Evolutionary conservation across 768 basidiomycete genomes (phyloP), one percentile per base, ranked within the genome.

Genomic region (Lanmaoa rubissima): DNA sequence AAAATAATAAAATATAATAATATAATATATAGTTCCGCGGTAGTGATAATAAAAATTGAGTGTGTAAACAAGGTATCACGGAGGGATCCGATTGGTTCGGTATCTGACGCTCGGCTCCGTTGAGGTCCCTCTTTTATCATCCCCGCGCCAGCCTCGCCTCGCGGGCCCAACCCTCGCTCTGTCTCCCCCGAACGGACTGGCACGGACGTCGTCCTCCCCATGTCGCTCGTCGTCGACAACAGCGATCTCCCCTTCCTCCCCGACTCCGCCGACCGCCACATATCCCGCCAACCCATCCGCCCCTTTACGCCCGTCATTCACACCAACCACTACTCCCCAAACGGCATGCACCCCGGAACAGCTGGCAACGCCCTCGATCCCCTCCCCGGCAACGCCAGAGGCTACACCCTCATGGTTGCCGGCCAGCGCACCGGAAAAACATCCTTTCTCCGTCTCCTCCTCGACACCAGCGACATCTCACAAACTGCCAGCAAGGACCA

Each of bases 371-470:
- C 58, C 63, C 56, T 64, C 65, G 67, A 65, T 66, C 52, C 59
- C 61, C 60, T 58, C 55, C 54, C 55, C 64, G 57, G 53, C 67
- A 59, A 58, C 55, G 61, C 66, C 68, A 69, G 64, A 66, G 75
- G 76, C 38, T 82, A 82, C 76, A 86, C 86, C 64, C 76, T 92
- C 72, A 87, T 92, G 76, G 89, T 90, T 67, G 90, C 90, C 55
- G 90, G 90, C 50, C 85, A 83, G 69, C 79, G 86, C 75, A 86
- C 87, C 75, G 88, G 89, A 74, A 94, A 94, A 81, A 91, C 90
- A 24, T 87, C 89, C 58, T 89, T 94, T 68, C 86, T 92, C 68
- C 84, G 90, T 55, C 87, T 92, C 66, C 79, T 94, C 61, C 82
- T 92, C 72, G 90, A 92, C 78, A 90, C 92, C 61, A 82, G 82